Base-by-base conservation (phyloP, 352 stramenopile species). In the Globisporangium viniferum region DNA sequence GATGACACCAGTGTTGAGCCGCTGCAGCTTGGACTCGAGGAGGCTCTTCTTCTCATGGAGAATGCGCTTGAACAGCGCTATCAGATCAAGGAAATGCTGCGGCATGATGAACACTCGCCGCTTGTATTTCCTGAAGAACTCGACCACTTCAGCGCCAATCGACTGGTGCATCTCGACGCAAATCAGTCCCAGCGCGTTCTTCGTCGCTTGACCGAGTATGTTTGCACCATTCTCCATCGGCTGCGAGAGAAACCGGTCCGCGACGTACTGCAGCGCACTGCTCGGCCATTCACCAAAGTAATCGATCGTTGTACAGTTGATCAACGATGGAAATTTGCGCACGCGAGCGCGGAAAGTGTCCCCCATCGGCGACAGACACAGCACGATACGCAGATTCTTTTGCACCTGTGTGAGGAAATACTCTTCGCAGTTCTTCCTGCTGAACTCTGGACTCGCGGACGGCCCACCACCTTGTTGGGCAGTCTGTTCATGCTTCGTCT, bases 241-340 rank as follows among this genome's bases (percentile, higher is more conserved):
- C 6, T 82, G 68, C 0, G 70, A 74, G 1, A 91, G 56, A 55
- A 86, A 86, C 14, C 84, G 81, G 63, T 94, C 81, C 0, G 88
- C 86, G 51, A 95, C 87, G 54, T 89, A 93, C 63, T 94, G 80
- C 18, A 98, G 74, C 14, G 94, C 94, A 35, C 83, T 79, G 60
- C 79, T 78, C 0, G 94, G 93, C 94, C 94, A 98, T 57, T 92
- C 89, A n/a, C 94, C 80, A 66, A 98, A 98, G 77, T 86, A 98
- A 59, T 97, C 89, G 51, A 98, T 97, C 0, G 93, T 98, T 24
- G 88, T 97, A 70, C 94, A 98, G 70, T 98, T 98, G 35, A 98
- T 88, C 5, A 98, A 70, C 5, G 92, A 93, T 18, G 94, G 94
- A 31, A 98, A 98, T 69, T 97, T 94, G 3, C 93, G 82, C 22